phyloP scores from a whole-genome alignment of 352 stramenopile species.

The Globisporangium viniferum region DNA sequence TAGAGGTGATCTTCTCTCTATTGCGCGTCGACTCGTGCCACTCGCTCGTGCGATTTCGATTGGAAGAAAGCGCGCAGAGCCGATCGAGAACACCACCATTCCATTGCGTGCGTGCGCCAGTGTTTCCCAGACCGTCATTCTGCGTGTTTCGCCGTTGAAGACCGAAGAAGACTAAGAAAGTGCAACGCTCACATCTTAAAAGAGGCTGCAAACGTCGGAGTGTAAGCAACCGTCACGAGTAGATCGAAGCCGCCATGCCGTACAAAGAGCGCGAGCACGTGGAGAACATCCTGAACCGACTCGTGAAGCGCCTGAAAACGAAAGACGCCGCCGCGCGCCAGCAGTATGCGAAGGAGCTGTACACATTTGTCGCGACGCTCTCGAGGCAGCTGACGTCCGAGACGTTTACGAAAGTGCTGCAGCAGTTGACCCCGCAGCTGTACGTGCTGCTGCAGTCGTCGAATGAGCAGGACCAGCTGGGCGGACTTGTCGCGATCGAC shows the following conservation, averaged over 20 bases:
- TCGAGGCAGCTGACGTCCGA: conserved; percentile 76
- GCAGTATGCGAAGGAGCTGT: conserved; percentile 53
- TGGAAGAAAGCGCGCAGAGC: not conserved
- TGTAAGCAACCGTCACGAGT: not conserved
- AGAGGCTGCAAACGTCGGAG: not conserved
- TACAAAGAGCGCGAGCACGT: conserved; percentile 68
- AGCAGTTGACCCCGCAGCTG: conserved; percentile 73
- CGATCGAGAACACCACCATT: not conserved
- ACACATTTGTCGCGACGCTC: conserved; percentile 58
- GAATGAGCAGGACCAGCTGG: conserved; percentile 66
- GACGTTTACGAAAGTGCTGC: conserved; percentile 71
- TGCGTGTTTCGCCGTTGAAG: not conserved
- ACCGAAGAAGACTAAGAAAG: conserved; percentile 4
- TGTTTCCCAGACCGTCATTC: conserved; percentile 1
- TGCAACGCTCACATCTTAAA: not conserved
- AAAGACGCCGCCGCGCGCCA: conserved; percentile 31
- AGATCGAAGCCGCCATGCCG: conserved; percentile 6
- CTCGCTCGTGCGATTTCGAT: not conserved
- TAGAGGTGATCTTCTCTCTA: not conserved
- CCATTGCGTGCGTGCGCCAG: not conserved
- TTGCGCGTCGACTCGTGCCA: not conserved
- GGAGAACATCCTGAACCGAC: conserved; percentile 49
- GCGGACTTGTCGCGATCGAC: conserved; percentile 72
- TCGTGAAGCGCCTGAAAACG: conserved; percentile 60
- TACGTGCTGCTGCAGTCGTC: conserved; percentile 65